phyloP scores from a whole-genome alignment of 1,284 basidiomycete genomes.

The Cryptococcus floricola region DNA sequence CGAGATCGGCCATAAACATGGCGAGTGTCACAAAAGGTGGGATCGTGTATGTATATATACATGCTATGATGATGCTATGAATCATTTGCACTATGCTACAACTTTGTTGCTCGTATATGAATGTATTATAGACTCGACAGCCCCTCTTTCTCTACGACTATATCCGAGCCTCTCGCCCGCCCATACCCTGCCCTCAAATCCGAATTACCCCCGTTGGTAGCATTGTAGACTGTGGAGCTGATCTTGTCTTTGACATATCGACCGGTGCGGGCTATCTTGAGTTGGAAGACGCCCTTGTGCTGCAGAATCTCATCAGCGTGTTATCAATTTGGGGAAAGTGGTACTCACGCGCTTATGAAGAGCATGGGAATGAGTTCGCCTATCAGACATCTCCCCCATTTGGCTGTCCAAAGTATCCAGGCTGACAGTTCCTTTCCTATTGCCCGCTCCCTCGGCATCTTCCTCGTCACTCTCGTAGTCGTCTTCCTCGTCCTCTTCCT shows the following conservation, averaged over 20 bases:
- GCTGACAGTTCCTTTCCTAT: slow-evolving; percentile 7
- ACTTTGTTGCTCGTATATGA: background rate
- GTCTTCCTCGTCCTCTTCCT: slow-evolving; percentile 2
- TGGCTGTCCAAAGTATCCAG: slow-evolving; percentile 9
- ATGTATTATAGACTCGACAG: slow-evolving; percentile 32
- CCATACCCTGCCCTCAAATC: slow-evolving; percentile 11
- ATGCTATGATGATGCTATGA: no score
- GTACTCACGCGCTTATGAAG: slow-evolving; percentile 34
- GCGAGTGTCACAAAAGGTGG: no score
- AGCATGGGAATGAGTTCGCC: slow-evolving; percentile 37
- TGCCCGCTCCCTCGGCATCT: slow-evolving; percentile 2
- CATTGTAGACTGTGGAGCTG: slow-evolving; percentile 31
- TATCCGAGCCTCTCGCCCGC: slow-evolving; percentile 33
- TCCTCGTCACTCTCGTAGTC: slow-evolving; percentile 10
- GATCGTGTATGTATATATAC: background rate
- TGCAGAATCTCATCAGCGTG: slow-evolving; percentile 6
- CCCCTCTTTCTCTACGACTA: slow-evolving; percentile 45
- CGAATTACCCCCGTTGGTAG: slow-evolving; percentile 12
- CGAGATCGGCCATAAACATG: no score
- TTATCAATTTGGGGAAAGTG: background rate
- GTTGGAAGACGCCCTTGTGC: slow-evolving; percentile 47
- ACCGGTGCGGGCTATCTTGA: slow-evolving; percentile 45
- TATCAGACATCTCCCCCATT: slow-evolving; percentile 23
- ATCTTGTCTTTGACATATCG: slow-evolving; percentile 47
- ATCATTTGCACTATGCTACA: background rate